phyloP scores from a whole-genome alignment of 108 stramenopile genomes.

The Thalassiosira profunda region DNA sequence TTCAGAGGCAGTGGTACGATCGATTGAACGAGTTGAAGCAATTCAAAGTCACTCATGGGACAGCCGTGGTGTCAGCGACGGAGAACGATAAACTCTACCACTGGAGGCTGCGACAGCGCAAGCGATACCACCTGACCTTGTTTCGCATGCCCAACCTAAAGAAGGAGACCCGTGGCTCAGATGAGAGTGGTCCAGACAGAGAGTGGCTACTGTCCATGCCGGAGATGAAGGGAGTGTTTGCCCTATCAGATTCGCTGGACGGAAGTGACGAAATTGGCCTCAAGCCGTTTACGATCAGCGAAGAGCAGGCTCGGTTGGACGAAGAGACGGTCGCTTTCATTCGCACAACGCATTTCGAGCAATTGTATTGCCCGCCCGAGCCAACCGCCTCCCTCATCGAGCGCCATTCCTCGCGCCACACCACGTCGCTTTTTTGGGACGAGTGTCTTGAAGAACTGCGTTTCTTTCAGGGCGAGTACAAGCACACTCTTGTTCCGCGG shows the following conservation, averaged over 20 bases:
- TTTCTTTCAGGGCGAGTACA: constrained; percentile 37
- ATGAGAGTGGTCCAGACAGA: constrained; percentile 8
- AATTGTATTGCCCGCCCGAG: constrained; percentile 5
- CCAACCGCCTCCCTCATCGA: background rate
- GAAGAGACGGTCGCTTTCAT: constrained; percentile 18
- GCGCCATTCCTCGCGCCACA: constrained; percentile 7
- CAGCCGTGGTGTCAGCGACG: constrained; percentile 26
- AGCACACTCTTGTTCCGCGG: constrained; percentile 38
- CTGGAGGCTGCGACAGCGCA: constrained; percentile 40
- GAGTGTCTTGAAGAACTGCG: constrained; percentile 43
- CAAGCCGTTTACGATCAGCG: background rate
- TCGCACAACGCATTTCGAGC: constrained; percentile 11
- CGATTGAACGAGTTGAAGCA: constrained; percentile 30
- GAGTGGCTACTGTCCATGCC: constrained; percentile 36
- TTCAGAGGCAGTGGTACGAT: constrained; percentile 36
- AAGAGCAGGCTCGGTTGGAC: constrained; percentile 11
- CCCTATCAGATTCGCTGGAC: constrained; percentile 3
- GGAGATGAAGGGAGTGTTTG: constrained; percentile 36
- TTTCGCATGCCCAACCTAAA: constrained; percentile 24
- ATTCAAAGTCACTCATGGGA: constrained; percentile 31
- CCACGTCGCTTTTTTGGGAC: constrained; percentile 39
- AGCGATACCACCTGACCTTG: constrained; percentile 46
- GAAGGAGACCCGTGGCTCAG: background rate
- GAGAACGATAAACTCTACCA: constrained; percentile 35
- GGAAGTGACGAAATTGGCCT: background rate